These are phyloP conservation scores for Rhodotorula sp. DNA, from an alignment of 1,284 basidiomycete genomes.

Conservation along the genomic window DNA sequence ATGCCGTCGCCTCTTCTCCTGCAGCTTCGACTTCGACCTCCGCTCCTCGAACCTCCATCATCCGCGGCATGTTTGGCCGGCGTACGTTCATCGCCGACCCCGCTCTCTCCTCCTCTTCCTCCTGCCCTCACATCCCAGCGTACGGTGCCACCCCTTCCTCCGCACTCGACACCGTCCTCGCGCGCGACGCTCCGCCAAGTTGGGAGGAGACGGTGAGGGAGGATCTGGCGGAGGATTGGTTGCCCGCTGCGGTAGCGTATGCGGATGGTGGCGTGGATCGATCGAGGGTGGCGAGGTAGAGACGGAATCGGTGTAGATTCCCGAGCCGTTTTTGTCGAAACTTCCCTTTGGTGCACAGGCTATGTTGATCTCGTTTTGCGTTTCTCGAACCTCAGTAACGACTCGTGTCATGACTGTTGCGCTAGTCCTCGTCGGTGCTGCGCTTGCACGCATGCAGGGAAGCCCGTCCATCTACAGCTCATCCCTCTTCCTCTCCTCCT, in stretches of 20 bases:
- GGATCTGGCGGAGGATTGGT: constrained; percentile 1
- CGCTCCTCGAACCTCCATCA: neutral
- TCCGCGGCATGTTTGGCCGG: neutral
- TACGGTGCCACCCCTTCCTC: neutral
- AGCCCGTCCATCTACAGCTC: constrained; percentile 20
- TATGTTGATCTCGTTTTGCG: too few species aligned
- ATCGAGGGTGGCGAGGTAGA: neutral
- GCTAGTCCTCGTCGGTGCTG: too few species aligned
- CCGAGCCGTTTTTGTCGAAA: too few species aligned
- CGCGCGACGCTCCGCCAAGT: neutral
- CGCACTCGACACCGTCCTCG: neutral
- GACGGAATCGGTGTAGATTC: neutral
- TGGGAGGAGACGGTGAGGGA: constrained; percentile 11
- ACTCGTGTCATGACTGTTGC: too few species aligned
- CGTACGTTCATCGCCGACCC: neutral
- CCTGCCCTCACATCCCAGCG: neutral
- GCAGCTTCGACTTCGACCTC: neutral
- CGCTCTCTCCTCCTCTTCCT: neutral
- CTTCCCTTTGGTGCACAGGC: too few species aligned
- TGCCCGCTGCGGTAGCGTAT: neutral
- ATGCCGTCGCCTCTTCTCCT: neutral
- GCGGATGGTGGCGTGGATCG: neutral
- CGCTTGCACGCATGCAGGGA: too few species aligned
- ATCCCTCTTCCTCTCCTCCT: constrained; percentile 16
- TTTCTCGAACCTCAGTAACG: too few species aligned